A percentile compares a stretch with the other conserved stretches of the same genome.
These are phyloP conservation scores for Lentithecium fluviatile DNA, from an alignment of 495 filamentous ascomycete genomes.

Conservation along the genomic window DNA sequence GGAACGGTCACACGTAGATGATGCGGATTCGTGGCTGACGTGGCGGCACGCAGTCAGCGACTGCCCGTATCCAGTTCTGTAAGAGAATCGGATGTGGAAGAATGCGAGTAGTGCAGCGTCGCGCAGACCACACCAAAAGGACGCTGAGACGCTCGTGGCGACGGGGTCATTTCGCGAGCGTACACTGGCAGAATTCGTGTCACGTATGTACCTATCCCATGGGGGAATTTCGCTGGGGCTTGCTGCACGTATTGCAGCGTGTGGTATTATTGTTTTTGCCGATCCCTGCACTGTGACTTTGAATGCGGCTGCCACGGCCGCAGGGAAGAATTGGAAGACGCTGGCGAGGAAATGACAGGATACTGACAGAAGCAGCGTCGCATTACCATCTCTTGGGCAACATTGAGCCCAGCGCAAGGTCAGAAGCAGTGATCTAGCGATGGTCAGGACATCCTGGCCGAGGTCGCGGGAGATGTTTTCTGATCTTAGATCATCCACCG, in stretches of 20 bases:
- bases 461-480: too few relatives aligned
- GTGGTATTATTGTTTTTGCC: constrained; percentile 28
- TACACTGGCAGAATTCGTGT: constrained; percentile 10
- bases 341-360: not conserved
- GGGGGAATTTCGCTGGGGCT: not conserved
- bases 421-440: too few relatives aligned
- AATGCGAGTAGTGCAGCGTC: not conserved
- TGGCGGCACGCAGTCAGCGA: not conserved
- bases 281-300: constrained; percentile 17
- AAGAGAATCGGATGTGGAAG: too few relatives aligned
- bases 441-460: too few relatives aligned
- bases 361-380: too few relatives aligned
- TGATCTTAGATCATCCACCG: too few relatives aligned
- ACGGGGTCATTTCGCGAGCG: constrained; percentile 13
- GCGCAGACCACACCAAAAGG: not conserved
- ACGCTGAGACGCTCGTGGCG: not conserved
- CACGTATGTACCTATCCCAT: constrained; percentile 2
- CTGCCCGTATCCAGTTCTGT: not conserved
- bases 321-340: not conserved
- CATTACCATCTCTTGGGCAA: too few relatives aligned
- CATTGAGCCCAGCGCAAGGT: too few relatives aligned
- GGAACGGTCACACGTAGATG: constrained; percentile 6
- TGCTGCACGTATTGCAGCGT: constrained; percentile 19
- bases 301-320: not conserved
- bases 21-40: constrained; percentile 2